Evolutionary conservation across 352 stramenopile genomes (phyloP), one percentile per base, ranked within the genome.

Genomic region (Pythium rhizo-oryzae): DNA sequence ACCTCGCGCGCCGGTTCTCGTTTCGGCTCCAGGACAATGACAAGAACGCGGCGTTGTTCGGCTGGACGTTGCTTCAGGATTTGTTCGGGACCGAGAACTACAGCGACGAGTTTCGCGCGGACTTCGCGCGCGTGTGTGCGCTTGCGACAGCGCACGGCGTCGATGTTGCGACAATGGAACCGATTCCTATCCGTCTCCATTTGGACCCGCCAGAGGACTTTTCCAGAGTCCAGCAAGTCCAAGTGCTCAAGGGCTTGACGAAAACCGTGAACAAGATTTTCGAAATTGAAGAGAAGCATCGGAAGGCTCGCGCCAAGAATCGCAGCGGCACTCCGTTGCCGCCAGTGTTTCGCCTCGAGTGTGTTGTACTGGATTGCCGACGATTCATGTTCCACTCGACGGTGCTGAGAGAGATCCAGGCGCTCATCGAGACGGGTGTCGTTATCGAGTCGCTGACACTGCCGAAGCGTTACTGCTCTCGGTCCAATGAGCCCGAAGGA

Each of bases 311-410:
- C 16, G 23, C 49, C 19, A 60, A 51, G 54, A 30, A 51, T 11
- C 8, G 19, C 18, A 49, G 21, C 6, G 11, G 30, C 12, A 30
- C 21, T 11, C 39, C 41, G 8, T 4, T 44, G 21, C 54, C 54
- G 11, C 54, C 54, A 0, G 54, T 60, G 37, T 60, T 60, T 23
- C 54, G 41, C 37, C 54, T 60, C 35, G 35, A 60, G 21, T 39
- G 54, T 21, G 41, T 60, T 8, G n/a, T 16, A 12, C 35, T 60
- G n/a, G 54, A 60, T 19, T 60, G 23, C 9, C 54, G 54, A 2
- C 21, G 9, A 7, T 62, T 62, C 43, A 41, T 49, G 35, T 41
- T 39, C 55, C 55, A 62, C 55, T 52, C 55, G 21, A 62, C 55
- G 4, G 39, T 62, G 12, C 13, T 62, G 21, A 49, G 23, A 11